These are phyloP conservation scores for Blastobotrys buckinghamii DNA, from an alignment of 1,139 yeast genomes.

Conservation along the genomic window DNA sequence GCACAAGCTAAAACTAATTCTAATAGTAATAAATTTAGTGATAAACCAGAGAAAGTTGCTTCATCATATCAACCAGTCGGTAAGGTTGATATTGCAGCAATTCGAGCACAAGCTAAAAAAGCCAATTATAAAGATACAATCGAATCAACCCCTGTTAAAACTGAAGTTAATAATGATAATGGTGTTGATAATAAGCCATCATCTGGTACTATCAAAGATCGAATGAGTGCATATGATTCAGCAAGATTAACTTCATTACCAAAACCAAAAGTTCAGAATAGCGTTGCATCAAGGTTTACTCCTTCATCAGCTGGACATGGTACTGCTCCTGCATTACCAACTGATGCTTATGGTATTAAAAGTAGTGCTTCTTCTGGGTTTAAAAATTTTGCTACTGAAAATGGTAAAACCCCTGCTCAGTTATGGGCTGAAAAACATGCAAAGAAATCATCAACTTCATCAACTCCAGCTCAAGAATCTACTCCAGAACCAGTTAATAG, in stretches of 20 bases:
- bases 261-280: slow-evolving; percentile 50
- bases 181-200: slow-evolving; percentile 20
- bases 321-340: slow-evolving; percentile 36
- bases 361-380: slow-evolving; percentile 58
- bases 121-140: slow-evolving; percentile 12
- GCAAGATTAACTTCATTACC: slow-evolving; percentile 56
- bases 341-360: slow-evolving; percentile 45
- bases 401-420: slow-evolving; percentile 92
- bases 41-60: slow-evolving; percentile 28
- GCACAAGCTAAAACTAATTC: slow-evolving; percentile 33
- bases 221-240: slow-evolving; percentile 23
- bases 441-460: slow-evolving; percentile 25
- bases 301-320: slow-evolving; percentile 17
- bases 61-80: slow-evolving; percentile 51
- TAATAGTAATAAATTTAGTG: slow-evolving; percentile 22
- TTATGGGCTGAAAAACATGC: slow-evolving; percentile 92
- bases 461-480: slow-evolving; percentile 19
- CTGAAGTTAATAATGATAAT: slow-evolving; percentile 13
- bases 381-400: slow-evolving; percentile 62
- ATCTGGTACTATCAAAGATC: slow-evolving; percentile 18
- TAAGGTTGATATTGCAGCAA: slow-evolving; percentile 47
- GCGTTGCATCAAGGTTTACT: slow-evolving; percentile 44
- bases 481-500: slow-evolving; percentile 16
- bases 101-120: slow-evolving; percentile 37
- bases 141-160: slow-evolving; percentile 15